Evolutionary conservation across 1,284 basidiomycete species (phyloP).

Genomic region (Tilletia indica): DNA sequence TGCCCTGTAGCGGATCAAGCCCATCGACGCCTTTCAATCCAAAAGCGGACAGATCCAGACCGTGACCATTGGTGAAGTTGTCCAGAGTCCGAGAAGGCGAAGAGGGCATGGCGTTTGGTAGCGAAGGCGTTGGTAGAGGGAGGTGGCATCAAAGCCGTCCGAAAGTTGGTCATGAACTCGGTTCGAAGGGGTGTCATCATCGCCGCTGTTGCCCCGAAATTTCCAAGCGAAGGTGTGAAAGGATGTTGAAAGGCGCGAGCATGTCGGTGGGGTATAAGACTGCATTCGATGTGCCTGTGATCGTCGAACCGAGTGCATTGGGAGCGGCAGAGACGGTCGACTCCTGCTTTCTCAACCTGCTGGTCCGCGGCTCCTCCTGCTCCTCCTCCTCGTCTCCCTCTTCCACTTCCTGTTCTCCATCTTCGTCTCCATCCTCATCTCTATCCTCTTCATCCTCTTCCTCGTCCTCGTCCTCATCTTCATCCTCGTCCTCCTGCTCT

Average conservation of each 20-base stretch:
- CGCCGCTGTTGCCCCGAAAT: conserved; percentile 1
- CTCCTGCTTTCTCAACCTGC: not conserved
- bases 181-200: conserved; percentile 14
- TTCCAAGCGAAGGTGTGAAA: not conserved
- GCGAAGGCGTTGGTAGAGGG: not conserved
- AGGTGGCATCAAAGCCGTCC: not conserved
- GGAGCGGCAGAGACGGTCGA: not conserved
- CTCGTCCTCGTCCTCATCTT: too few relatives aligned
- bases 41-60: not conserved
- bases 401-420: too few relatives aligned
- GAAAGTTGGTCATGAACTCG: not conserved
- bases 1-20: conserved; percentile 8
- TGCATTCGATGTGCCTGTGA: not conserved
- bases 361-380: not conserved
- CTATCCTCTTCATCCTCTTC: too few relatives aligned
- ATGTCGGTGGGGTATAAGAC: not conserved
- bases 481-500: not conserved
- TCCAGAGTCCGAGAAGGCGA: too few relatives aligned
- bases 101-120: too few relatives aligned
- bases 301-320: not conserved
- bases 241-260: not conserved
- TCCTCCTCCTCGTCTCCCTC: not conserved
- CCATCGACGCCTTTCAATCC: conserved; percentile 9
- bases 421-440: not conserved
- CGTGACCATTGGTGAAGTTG: not conserved